Evolutionary conservation across 1,139 yeast species (phyloP), one percentile per base, ranked within the genome.

Genomic region (Geotrichum europaeum): DNA sequence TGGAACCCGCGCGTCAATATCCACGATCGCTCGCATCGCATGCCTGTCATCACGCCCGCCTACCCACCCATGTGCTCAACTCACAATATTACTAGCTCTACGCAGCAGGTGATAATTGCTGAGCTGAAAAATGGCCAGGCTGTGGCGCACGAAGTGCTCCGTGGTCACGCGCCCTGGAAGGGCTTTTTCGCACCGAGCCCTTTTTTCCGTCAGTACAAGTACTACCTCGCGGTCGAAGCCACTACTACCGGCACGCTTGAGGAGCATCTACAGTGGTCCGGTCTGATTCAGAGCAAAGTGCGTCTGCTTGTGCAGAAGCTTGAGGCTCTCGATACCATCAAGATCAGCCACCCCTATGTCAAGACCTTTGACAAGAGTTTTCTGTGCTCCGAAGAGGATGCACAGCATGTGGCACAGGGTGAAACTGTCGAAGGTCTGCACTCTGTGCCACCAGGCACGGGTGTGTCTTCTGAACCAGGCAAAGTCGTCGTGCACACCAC

Each of bases 51-150:
- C 59, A 94, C 99, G 0, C 99, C 99, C 0, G 98, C 98, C 0
- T 94, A 94, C 70, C 99, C 99, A 0, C 91, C 97, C 0, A 94
- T 94, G 99, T 94, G 99, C 75, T 97, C 99, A 0, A 94, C 99
- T 0, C 99, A 94, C 72, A 94, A 94, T 72, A 91, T 94, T 53
- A 86, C 96, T 0, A 81, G 81, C 22, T 90, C 97, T 0, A 92
- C 98, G 0, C 94, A 89, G 70, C 84, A 82, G 66, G 83, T 94
- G 20, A 89, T 94, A 45, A 69, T 89, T 72, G 72, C 77, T 20
- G 99, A 94, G 72, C 79, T 94, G 67, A 75, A 80, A 62, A 81
- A 96, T 65, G 98, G 96, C 0, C 78, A 80, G 1, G 84, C 81
- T 51, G 78, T 91, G 9, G 84, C 89, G 78, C 82, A 79, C 65